phyloP scores from a whole-genome alignment of 2,329 filamentous ascomycete genomes.

The Penicillium brasilianum region DNA sequence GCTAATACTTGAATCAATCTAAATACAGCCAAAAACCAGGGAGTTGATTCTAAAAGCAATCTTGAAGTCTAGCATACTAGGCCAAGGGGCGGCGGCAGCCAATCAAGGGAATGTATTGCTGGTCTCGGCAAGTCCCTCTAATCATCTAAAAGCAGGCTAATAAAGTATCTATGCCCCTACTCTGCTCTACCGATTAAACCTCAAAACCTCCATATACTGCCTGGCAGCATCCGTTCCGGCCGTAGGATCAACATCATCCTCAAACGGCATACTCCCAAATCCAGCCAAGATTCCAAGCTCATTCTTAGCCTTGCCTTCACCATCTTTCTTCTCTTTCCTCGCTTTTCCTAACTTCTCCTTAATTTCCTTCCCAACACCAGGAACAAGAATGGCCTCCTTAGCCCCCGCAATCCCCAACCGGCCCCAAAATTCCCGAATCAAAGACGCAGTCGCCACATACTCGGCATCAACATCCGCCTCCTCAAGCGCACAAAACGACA shows the following conservation, averaged over 20 bases:
- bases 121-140: no score
- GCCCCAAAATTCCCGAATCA: conserved; percentile 51
- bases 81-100: no score
- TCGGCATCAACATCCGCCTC: conserved; percentile 48
- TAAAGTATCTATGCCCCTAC: background rate
- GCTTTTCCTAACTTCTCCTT: conserved; percentile 37
- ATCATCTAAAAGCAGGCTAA: no score
- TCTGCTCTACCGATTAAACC: conserved; percentile 46
- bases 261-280: conserved; percentile 24
- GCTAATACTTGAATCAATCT: no score
- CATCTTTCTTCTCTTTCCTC: conserved; percentile 25
- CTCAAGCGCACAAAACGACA: conserved; percentile 36
- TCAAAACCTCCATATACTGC: conserved; percentile 53
- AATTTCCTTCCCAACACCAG: conserved; percentile 46
- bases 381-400: conserved; percentile 48
- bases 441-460: conserved; percentile 38
- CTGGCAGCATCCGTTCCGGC: conserved; percentile 49
- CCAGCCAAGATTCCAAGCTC: conserved; percentile 17
- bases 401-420: conserved; percentile 44
- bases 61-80: no score
- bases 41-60: no score
- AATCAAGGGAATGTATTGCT: no score
- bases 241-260: conserved; percentile 41
- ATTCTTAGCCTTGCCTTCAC: conserved; percentile 8
- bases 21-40: no score